Percentiles rank a stretch among this genome's conserved stretches.
phyloP scores from a whole-genome alignment of 805 yeast species.

The Teunomyces stri region DNA sequence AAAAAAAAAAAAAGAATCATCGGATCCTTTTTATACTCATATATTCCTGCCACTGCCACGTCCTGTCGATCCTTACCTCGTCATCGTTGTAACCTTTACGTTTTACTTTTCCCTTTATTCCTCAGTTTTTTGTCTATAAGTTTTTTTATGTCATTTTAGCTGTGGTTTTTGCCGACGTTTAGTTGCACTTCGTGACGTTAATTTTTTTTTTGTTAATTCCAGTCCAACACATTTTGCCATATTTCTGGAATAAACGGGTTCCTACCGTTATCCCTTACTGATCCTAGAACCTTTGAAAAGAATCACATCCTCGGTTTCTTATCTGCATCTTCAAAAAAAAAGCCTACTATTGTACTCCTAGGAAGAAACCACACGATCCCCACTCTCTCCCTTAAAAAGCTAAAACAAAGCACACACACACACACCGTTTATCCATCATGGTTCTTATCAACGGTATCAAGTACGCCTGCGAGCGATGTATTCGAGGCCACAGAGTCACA shows the following conservation, averaged over 20 bases:
- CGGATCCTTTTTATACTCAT: too few relatives aligned
- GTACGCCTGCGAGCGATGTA: conserved; percentile 95
- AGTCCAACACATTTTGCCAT: not conserved
- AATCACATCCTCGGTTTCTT: too few relatives aligned
- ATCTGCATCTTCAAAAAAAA: too few relatives aligned
- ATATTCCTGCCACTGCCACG: too few relatives aligned
- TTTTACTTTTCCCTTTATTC: not conserved
- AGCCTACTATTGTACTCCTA: too few relatives aligned
- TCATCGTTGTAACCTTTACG: not conserved
- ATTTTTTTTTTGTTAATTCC: not conserved
- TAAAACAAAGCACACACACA: not conserved
- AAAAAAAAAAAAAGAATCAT: not conserved
- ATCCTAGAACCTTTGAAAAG: too few relatives aligned
- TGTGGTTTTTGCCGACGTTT: conserved; percentile 1
- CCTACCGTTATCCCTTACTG: not conserved
- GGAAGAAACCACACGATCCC: not conserved
- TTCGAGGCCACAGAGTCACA: conserved; percentile 94
- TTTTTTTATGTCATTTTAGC: conserved; percentile 3
- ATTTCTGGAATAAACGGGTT: not conserved
- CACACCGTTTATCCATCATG: conserved; percentile 44
- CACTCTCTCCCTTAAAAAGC: not conserved
- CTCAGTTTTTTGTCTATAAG: not conserved
- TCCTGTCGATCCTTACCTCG: not conserved
- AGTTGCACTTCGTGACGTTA: conserved; percentile 2
- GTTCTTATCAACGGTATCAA: conserved; percentile 89